Evolutionary conservation across 2,329 filamentous ascomycete species (phyloP).

Genomic region (Peltaster fructicola): DNA sequence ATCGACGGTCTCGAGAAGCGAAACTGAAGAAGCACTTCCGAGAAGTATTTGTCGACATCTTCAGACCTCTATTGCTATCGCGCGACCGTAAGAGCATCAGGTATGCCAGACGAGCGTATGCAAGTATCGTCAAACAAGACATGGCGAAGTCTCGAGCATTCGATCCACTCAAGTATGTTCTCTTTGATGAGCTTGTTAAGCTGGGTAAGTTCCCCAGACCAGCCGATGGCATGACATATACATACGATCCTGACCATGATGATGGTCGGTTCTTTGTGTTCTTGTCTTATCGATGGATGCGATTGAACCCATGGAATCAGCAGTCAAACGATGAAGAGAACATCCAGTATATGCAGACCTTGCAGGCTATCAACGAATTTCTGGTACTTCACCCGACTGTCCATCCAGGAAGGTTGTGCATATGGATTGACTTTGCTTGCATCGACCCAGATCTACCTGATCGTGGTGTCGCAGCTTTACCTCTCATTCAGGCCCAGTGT

Average conservation of each 20-base stretch:
- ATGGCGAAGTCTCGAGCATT: background rate
- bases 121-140: constrained; percentile 1
- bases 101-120: constrained; percentile 1
- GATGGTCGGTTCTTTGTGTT: constrained; percentile 3
- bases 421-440: no score
- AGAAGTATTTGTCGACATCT: constrained; percentile 2
- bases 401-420: no score
- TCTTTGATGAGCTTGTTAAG: constrained; percentile 1
- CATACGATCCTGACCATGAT: no score
- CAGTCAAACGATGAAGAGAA: constrained; percentile 3
- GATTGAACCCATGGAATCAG: background rate
- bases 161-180: constrained; percentile 2
- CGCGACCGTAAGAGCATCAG: background rate
- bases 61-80: constrained; percentile 2
- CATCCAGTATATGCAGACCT: constrained; percentile 3
- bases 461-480: constrained; percentile 19
- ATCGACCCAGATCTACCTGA: no score
- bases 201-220: constrained; percentile 2
- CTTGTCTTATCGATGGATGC: constrained; percentile 4
- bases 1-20: constrained; percentile 1
- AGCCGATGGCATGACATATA: constrained; percentile 2
- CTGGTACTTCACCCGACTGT: no score
- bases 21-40: constrained; percentile 3
- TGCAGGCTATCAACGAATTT: no score
- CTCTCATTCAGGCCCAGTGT: constrained; percentile 23